Conservation (phyloP, 2,329 filamentous ascomycete genomes). For the Stagonosporopsis vannaccii region DNA sequence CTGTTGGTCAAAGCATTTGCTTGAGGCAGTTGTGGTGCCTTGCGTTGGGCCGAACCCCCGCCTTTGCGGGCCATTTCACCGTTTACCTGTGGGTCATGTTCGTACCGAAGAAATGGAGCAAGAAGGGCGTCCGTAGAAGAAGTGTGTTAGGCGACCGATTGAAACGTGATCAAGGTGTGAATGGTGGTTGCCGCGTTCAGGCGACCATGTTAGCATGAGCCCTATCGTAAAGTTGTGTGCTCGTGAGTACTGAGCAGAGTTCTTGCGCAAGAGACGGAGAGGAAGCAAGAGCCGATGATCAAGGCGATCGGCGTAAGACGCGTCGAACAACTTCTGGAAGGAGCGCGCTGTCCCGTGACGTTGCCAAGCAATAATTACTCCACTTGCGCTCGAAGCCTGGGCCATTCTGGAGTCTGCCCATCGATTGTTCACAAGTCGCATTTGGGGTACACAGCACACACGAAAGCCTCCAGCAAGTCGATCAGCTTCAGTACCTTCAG, state of each 20-base stretch:
- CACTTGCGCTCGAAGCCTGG: constrained; percentile 13
- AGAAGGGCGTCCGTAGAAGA: constrained; percentile 6
- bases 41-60: constrained; percentile 42
- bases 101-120: constrained; percentile 13
- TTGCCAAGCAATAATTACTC: constrained; percentile 26
- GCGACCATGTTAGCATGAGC: not conserved
- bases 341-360: constrained; percentile 33
- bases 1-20: constrained; percentile 31
- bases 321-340: constrained; percentile 21
- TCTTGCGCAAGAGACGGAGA: not conserved
- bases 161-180: not conserved
- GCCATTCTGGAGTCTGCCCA: constrained; percentile 12
- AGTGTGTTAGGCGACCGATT: constrained; percentile 8
- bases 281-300: constrained; percentile 3
- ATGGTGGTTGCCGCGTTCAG: not conserved
- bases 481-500: not conserved
- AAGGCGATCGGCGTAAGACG: constrained; percentile 19
- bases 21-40: constrained; percentile 27
- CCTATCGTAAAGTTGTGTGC: not conserved
- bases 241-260: not conserved
- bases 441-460: not conserved
- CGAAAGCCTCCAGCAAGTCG: not conserved
- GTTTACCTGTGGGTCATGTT: constrained; percentile 36
- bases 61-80: constrained; percentile 53
- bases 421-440: constrained; percentile 1